Base-by-base conservation (phyloP, 441 rosid species). In the Hypseocharis bilobata region DNA sequence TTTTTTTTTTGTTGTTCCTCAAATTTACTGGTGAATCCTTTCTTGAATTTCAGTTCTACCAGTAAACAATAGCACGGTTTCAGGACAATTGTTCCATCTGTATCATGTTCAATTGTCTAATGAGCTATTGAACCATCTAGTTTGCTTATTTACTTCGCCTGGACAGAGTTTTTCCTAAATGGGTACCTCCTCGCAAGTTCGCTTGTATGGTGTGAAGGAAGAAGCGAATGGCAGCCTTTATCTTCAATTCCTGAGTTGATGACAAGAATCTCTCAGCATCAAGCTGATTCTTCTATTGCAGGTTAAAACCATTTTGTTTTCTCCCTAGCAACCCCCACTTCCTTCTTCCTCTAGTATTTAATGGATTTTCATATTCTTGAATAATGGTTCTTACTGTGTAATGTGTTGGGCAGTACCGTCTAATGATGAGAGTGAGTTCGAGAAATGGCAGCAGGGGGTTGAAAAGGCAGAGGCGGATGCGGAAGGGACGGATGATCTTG, bases 361-460 rank as follows among this genome's bases (percentile, higher is more conserved):
- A 42, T 19, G 22, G n/a, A 38, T 38, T 22, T 64, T 25, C 20
- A 7, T 71, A 26, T 66, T 14, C n/a, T 16, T 28, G 26, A 16
- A 44, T 40, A 61, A 58, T 65, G 51, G 65, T 6, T 36, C 70
- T 78, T 67, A 82, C 62, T 38, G 40, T 70, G 54, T 64, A 60
- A 32, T 82, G 66, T 66, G 2, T 63, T 57, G n/a, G 74, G 77
- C 82, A 91, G 98, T 63, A 45, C 70, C 77, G 2, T 20, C 78
- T 42, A 74, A 68, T 60, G 77, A 68, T 54, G 84, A 80, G 58
- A 88, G 85, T 68, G 97, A 88, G 80, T 88, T 86, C 80, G 91
- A 83, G 80, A 91, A 85, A 73, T 93, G 95, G 95, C 88, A 87
- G 75, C 80, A 64, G 73, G 99, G 88, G 84, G 81, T 93, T 60